Conservation (phyloP, 192 early-diverging fungal genomes). For the Coemansia sp. region DNA sequence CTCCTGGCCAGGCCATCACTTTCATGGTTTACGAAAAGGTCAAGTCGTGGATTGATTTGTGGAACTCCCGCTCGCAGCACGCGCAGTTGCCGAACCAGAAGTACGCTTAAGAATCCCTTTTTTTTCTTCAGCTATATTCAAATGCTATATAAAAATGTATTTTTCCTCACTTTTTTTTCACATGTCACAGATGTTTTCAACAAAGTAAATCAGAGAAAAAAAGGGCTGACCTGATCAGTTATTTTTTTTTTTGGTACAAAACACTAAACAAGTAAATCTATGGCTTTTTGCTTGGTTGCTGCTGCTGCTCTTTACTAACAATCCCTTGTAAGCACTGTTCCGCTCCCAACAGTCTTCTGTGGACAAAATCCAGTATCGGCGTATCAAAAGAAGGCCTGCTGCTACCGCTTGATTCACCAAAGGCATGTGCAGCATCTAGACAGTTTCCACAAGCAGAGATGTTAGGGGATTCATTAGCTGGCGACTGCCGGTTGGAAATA, state of each 20-base stretch:
- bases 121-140: not conserved
- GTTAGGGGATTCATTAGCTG: too few species aligned
- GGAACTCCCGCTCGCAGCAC: constrained; percentile 29
- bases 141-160: not conserved
- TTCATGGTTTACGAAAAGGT: constrained; percentile 94
- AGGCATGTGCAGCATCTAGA: not conserved
- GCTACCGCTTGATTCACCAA: too few species aligned
- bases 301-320: too few species aligned
- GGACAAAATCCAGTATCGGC: constrained; percentile 1
- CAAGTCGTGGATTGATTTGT: constrained; percentile 67
- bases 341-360: constrained; percentile 1
- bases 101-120: constrained; percentile 17
- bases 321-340: too few species aligned
- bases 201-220: too few species aligned
- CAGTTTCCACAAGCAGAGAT: not conserved
- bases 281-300: too few species aligned
- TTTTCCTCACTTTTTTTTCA: not conserved
- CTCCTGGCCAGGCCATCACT: constrained; percentile 95
- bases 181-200: not conserved
- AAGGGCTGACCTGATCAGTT: too few species aligned
- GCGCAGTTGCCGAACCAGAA: constrained; percentile 27
- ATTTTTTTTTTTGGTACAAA: too few species aligned
- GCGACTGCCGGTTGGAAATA: too few species aligned
- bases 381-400: too few species aligned
- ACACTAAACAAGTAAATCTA: not conserved